Percentiles rank a stretch among this genome's conserved stretches.
phyloP scores from a whole-genome alignment of 2,329 filamentous ascomycete genomes.

The Neopestalotiopsis clavispora region DNA sequence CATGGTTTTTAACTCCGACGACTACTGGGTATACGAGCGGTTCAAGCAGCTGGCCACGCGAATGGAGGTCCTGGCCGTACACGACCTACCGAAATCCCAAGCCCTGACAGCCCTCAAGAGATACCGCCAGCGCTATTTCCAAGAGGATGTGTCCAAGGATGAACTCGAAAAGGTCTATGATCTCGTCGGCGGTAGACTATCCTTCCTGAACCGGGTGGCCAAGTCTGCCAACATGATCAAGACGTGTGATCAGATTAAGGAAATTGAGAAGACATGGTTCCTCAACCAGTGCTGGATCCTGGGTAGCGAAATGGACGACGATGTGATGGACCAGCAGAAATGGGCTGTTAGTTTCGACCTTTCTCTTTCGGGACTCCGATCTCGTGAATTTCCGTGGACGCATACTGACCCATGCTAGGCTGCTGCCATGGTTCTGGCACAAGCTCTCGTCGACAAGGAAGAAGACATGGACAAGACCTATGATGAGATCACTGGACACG shows the following conservation, averaged over 20 bases:
- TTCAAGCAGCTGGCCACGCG: conserved; percentile 90
- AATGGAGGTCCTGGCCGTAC: conserved; percentile 90
- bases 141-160: conserved; percentile 58
- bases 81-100: conserved; percentile 78
- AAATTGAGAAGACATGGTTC: conserved; percentile 78
- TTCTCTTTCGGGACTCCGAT: background rate
- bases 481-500: conserved; percentile 69
- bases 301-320: conserved; percentile 84
- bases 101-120: conserved; percentile 78
- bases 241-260: conserved; percentile 75
- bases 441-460: conserved; percentile 86
- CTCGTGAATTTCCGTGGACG: background rate
- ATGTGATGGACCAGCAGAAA: conserved; percentile 98
- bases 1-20: conserved; percentile 92
- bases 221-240: conserved; percentile 80
- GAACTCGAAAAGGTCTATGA: conserved; percentile 81
- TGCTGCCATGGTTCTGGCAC: conserved; percentile 91
- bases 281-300: conserved; percentile 81
- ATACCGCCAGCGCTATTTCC: conserved; percentile 81
- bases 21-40: conserved; percentile 98
- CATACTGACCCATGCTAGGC: conserved; percentile 54
- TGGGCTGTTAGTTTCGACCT: conserved; percentile 71
- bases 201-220: conserved; percentile 89
- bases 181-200: conserved; percentile 83
- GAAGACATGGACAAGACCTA: conserved; percentile 69